These are phyloP conservation scores for Chaetomium strumarium DNA, from an alignment of 2,329 filamentous ascomycete genomes.

Conservation along the genomic window DNA sequence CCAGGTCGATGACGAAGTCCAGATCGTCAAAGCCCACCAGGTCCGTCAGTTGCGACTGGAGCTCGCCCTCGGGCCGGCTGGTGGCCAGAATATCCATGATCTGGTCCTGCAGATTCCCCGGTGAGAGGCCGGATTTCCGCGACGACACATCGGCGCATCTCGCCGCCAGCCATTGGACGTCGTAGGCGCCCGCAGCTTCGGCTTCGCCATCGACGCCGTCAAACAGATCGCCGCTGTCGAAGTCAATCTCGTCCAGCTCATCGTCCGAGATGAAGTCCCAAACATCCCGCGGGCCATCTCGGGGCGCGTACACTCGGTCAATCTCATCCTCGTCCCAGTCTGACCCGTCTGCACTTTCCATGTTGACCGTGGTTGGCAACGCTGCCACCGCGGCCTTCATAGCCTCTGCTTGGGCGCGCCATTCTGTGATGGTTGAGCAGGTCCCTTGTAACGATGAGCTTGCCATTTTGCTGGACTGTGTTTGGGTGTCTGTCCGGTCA, in stretches of 20 bases:
- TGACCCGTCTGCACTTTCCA: slow-evolving; percentile 43
- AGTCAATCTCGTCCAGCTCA: slow-evolving; percentile 52
- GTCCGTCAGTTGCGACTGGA: slow-evolving; percentile 87
- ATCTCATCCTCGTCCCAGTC: slow-evolving; percentile 60
- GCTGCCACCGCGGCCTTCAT: slow-evolving; percentile 83
- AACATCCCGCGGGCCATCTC: slow-evolving; percentile 68
- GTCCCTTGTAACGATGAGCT: slow-evolving; percentile 38
- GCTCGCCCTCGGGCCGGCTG: slow-evolving; percentile 65
- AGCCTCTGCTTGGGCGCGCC: slow-evolving; percentile 76
- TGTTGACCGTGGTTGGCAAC: slow-evolving; percentile 35
- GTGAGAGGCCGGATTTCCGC: slow-evolving; percentile 59
- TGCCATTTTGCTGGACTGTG: slow-evolving; percentile 4
- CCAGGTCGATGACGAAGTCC: slow-evolving; percentile 87
- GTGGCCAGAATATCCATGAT: slow-evolving; percentile 69
- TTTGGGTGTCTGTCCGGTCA: background rate
- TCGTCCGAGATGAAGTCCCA: slow-evolving; percentile 89
- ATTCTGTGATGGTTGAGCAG: slow-evolving; percentile 41
- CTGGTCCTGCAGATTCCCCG: slow-evolving; percentile 69
- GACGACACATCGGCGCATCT: slow-evolving; percentile 63
- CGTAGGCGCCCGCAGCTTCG: slow-evolving; percentile 38
- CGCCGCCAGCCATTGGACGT: slow-evolving; percentile 62
- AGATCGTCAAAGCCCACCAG: slow-evolving; percentile 89
- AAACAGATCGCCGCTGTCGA: slow-evolving; percentile 37
- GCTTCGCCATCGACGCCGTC: slow-evolving; percentile 32
- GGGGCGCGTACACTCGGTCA: slow-evolving; percentile 40